phyloP scores from a whole-genome alignment of 768 basidiomycete species.

The Hericium alpestre region DNA sequence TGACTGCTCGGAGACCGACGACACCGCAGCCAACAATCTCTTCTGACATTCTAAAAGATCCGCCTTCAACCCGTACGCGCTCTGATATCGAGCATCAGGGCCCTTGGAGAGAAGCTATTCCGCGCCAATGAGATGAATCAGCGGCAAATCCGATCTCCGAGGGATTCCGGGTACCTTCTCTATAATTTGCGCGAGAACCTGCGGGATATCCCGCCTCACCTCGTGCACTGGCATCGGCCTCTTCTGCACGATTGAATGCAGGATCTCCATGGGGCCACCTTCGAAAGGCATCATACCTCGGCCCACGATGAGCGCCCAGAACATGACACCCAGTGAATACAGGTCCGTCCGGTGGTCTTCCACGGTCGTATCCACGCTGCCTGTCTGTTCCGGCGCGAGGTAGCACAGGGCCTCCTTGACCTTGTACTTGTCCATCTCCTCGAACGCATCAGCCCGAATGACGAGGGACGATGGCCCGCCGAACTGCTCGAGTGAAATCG shows the following conservation, averaged over 20 bases:
- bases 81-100: conserved; percentile 61
- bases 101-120: conserved; percentile 53
- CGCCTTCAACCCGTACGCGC: conserved; percentile 55
- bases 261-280: conserved; percentile 41
- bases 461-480: conserved; percentile 66
- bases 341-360: conserved; percentile 69
- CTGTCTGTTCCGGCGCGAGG: conserved; percentile 68
- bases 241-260: conserved; percentile 64
- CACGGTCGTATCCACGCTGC: conserved; percentile 57
- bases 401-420: conserved; percentile 71
- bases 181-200: conserved; percentile 59
- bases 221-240: conserved; percentile 69
- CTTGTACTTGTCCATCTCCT: conserved; percentile 54
- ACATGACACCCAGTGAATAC: conserved; percentile 62
- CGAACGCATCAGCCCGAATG: conserved; percentile 36
- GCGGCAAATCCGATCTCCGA: background rate
- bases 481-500: conserved; percentile 58
- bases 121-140: conserved; percentile 1
- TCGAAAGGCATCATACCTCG: conserved; percentile 34
- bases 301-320: conserved; percentile 69
- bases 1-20: conserved; percentile 44
- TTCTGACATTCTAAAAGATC: conserved; percentile 64
- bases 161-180: conserved; percentile 37
- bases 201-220: conserved; percentile 60
- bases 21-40: conserved; percentile 48